Percentiles rank a stretch among this genome's conserved stretches.
phyloP scores from a whole-genome alignment of 2,329 filamentous ascomycete genomes.

The Ophiostoma ips region DNA sequence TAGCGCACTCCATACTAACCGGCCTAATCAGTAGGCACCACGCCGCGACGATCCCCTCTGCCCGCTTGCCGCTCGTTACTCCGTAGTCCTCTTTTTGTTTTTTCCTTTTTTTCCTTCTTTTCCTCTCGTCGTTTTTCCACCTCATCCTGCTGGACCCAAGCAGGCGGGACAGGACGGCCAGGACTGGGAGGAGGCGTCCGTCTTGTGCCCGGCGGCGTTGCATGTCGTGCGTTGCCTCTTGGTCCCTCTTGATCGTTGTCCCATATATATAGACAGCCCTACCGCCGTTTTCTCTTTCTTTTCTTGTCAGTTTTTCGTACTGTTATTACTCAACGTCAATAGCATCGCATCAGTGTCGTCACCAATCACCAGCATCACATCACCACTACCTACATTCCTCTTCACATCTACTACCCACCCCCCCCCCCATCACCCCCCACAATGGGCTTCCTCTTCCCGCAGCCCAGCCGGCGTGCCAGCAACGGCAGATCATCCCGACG shows the following conservation, averaged over 20 bases:
- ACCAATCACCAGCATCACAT: not conserved
- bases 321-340: too few relatives aligned
- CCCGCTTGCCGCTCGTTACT: not conserved
- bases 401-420: not conserved
- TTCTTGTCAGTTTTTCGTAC: too few relatives aligned
- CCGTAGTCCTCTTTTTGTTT: not conserved
- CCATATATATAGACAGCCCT: too few relatives aligned
- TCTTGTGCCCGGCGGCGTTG: not conserved
- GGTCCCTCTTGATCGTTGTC: not conserved
- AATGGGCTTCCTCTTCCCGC: slow-evolving; percentile 6
- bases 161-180: slow-evolving; percentile 1
- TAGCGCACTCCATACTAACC: too few relatives aligned
- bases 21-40: too few relatives aligned
- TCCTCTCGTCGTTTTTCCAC: not conserved
- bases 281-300: too few relatives aligned
- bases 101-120: not conserved
- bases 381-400: not conserved
- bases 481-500: not conserved
- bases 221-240: not conserved
- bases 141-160: not conserved
- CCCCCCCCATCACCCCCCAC: not conserved
- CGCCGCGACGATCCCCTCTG: too few relatives aligned
- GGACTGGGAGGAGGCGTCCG: not conserved
- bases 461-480: slow-evolving; percentile 1
- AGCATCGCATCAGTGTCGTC: too few relatives aligned